Evolutionary conservation across 495 filamentous ascomycete genomes (phyloP).

Genomic region (Aspergillus bertholletiae): DNA sequence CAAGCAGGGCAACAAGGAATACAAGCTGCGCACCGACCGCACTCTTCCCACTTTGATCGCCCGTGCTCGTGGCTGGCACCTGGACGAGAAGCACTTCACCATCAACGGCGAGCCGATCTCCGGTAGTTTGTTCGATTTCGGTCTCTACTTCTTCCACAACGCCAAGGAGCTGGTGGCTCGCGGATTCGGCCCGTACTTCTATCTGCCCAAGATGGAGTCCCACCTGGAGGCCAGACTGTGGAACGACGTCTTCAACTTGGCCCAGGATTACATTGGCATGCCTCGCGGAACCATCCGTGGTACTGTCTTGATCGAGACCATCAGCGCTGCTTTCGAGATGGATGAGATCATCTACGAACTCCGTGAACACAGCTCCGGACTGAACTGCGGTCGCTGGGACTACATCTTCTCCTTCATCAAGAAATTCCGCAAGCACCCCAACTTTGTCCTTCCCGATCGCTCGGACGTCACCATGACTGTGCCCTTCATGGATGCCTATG

Average conservation of each 20-base stretch:
- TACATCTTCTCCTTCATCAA: conserved; percentile 99
- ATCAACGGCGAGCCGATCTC: conserved; percentile 95
- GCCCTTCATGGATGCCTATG: conserved; percentile 98
- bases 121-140: conserved; percentile 93
- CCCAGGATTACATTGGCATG: conserved; percentile 88
- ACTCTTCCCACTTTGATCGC: conserved; percentile 78
- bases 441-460: conserved; percentile 92
- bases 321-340: conserved; percentile 99
- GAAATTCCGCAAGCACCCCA: conserved; percentile 93
- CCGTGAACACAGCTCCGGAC: conserved; percentile 89
- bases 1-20: conserved; percentile 91
- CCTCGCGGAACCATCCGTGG: conserved; percentile 89
- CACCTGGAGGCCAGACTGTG: conserved; percentile 96
- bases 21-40: conserved; percentile 91
- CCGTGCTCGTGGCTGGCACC: conserved; percentile 86
- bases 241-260: conserved; percentile 98
- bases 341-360: conserved; percentile 99
- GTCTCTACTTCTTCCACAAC: conserved; percentile 99
- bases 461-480: conserved; percentile 94
- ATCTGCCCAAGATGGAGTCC: conserved; percentile 99
- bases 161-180: conserved; percentile 81
- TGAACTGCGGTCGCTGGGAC: conserved; percentile 99
- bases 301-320: conserved; percentile 97
- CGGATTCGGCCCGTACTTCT: conserved; percentile 94
- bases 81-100: conserved; percentile 98